Conservation (phyloP, 495 filamentous ascomycete genomes). For the Tuber calosporum region DNA sequence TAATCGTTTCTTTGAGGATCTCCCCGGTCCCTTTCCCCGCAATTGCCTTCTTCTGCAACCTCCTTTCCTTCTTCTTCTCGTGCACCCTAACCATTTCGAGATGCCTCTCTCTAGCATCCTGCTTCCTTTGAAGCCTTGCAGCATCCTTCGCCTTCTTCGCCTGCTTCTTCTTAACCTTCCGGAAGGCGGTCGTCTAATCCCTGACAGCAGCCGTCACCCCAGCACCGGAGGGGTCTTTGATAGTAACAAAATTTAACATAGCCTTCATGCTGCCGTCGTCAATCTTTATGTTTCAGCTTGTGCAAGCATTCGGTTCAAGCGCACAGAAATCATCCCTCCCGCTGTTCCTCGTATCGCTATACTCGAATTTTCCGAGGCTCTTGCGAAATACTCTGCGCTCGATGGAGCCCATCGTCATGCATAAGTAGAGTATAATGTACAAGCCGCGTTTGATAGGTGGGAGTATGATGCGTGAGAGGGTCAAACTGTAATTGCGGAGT, state of each 20-base stretch:
- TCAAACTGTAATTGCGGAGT: constrained; percentile 50
- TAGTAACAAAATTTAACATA: constrained; percentile 34
- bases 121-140: constrained; percentile 15
- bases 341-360: too few relatives aligned
- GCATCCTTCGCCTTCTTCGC: too few relatives aligned
- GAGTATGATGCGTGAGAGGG: constrained; percentile 71
- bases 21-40: neutral
- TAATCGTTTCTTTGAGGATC: neutral
- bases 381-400: too few relatives aligned
- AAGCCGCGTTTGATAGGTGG: constrained; percentile 77
- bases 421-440: constrained; percentile 79
- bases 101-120: constrained; percentile 37
- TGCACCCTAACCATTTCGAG: constrained; percentile 42
- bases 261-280: constrained; percentile 27
- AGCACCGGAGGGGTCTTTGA: constrained; percentile 25
- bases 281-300: constrained; percentile 51
- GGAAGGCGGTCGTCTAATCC: constrained; percentile 14
- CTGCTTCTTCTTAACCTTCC: neutral
- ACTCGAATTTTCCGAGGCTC: too few relatives aligned
- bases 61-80: constrained; percentile 43
- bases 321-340: too few relatives aligned
- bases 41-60: constrained; percentile 10
- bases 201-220: constrained; percentile 37
- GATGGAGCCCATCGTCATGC: constrained; percentile 72
- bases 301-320: constrained; percentile 78